Evolutionary conservation across 768 basidiomycete species (phyloP).

Genomic region (Russula griseocarnosa): DNA sequence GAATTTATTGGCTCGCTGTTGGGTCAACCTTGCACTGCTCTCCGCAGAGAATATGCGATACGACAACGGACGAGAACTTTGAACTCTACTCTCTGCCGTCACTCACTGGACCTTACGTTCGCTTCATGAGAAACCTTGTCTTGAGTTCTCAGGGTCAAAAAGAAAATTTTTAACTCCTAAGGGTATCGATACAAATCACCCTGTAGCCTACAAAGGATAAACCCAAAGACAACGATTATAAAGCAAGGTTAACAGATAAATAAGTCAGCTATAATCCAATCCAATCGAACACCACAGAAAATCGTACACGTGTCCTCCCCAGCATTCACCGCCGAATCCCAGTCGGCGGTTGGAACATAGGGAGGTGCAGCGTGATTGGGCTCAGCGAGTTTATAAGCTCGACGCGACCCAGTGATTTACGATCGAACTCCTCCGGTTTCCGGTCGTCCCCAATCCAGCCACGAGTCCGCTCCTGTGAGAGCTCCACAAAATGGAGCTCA

Average conservation of each 20-base stretch:
- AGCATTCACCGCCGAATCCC: background rate
- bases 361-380: constrained; percentile 44
- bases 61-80: background rate
- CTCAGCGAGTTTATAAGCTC: constrained; percentile 50
- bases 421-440: constrained; percentile 28
- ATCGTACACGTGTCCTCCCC: constrained; percentile 9
- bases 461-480: constrained; percentile 35
- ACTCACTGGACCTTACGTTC: background rate
- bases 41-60: background rate
- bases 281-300: background rate
- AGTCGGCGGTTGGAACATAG: constrained; percentile 19
- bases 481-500: constrained; percentile 37
- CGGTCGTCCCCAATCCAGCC: constrained; percentile 58
- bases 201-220: background rate
- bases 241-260: background rate
- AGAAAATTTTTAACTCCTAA: background rate
- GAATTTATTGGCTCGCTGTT: background rate
- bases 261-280: background rate
- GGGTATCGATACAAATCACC: background rate
- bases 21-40: background rate
- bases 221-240: background rate
- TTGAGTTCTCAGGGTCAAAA: background rate
- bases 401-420: constrained; percentile 40
- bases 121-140: too few species aligned
- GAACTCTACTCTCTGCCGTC: background rate